A percentile compares a stretch with the other conserved stretches of the same genome.
phyloP scores from a whole-genome alignment of 169 alveolate genomes.

The Babesia sp. region DNA sequence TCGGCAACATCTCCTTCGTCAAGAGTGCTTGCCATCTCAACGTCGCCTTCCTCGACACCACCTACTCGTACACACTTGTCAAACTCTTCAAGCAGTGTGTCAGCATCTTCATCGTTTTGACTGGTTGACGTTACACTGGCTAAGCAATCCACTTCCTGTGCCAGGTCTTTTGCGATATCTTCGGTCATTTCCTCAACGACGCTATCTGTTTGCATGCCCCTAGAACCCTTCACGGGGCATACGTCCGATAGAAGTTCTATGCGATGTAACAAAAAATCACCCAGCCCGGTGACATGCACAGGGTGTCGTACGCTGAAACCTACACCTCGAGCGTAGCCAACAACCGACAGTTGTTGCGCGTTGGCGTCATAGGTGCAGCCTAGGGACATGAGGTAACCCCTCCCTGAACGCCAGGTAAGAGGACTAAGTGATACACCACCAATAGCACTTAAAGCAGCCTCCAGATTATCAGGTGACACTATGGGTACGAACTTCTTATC shows the following conservation, averaged over 20 bases:
- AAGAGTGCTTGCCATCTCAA: conserved; percentile 5
- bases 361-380: conserved; percentile 59
- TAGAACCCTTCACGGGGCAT: conserved; percentile 38
- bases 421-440: conserved; percentile 58
- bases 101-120: background rate
- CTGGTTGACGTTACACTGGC: background rate
- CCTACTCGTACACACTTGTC: conserved; percentile 43
- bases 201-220: conserved; percentile 23
- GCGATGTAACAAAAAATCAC: conserved; percentile 69
- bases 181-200: conserved; percentile 56
- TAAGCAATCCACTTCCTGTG: conserved; percentile 51
- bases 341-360: conserved; percentile 51
- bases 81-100: conserved; percentile 8
- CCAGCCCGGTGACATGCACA: conserved; percentile 72
- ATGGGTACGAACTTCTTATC: conserved; percentile 62
- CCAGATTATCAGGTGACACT: conserved; percentile 32
- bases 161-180: conserved; percentile 39
- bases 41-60: conserved; percentile 22
- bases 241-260: conserved; percentile 63
- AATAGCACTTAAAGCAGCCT: conserved; percentile 52
- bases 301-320: conserved; percentile 74
- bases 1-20: conserved; percentile 51
- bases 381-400: conserved; percentile 75
- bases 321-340: conserved; percentile 74
- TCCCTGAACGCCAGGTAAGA: conserved; percentile 71